Evolutionary conservation across 495 filamentous ascomycete genomes (phyloP).

Genomic region (Neurospora cerealis): DNA sequence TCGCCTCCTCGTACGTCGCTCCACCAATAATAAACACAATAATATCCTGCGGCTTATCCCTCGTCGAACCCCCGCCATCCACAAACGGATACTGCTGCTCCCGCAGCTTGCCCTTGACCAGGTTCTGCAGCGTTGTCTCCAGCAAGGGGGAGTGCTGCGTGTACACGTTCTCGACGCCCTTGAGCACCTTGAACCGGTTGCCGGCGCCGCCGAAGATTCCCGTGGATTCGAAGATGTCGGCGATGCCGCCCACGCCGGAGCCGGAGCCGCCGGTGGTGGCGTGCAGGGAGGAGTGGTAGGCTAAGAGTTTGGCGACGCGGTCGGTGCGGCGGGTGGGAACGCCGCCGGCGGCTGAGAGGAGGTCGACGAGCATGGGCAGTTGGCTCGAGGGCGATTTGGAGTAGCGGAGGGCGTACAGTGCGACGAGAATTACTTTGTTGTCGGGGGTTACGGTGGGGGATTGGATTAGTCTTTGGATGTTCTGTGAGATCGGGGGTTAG

Average conservation of each 20-base stretch:
- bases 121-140: conserved; percentile 77
- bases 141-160: conserved; percentile 90
- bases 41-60: conserved; percentile 94
- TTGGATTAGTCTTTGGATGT: conserved; percentile 73
- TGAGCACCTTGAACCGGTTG: conserved; percentile 85
- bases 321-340: conserved; percentile 63
- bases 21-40: conserved; percentile 91
- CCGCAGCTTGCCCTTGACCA: conserved; percentile 81
- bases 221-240: conserved; percentile 83
- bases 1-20: conserved; percentile 91
- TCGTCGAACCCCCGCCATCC: conserved; percentile 70
- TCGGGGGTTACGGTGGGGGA: conserved; percentile 60
- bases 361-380: conserved; percentile 71
- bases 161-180: conserved; percentile 97
- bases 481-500: conserved; percentile 35
- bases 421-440: conserved; percentile 79
- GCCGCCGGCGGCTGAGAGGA: conserved; percentile 66
- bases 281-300: conserved; percentile 78
- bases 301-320: conserved; percentile 64
- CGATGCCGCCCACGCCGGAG: conserved; percentile 43
- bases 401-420: conserved; percentile 88
- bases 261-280: conserved; percentile 45
- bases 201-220: conserved; percentile 87
- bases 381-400: conserved; percentile 72
- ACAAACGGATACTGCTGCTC: conserved; percentile 86